Percentiles rank a stretch among this genome's conserved stretches.
These are phyloP conservation scores for Trichophyton benhamiae DNA, from an alignment of 2,329 filamentous ascomycete species.

Conservation along the genomic window DNA sequence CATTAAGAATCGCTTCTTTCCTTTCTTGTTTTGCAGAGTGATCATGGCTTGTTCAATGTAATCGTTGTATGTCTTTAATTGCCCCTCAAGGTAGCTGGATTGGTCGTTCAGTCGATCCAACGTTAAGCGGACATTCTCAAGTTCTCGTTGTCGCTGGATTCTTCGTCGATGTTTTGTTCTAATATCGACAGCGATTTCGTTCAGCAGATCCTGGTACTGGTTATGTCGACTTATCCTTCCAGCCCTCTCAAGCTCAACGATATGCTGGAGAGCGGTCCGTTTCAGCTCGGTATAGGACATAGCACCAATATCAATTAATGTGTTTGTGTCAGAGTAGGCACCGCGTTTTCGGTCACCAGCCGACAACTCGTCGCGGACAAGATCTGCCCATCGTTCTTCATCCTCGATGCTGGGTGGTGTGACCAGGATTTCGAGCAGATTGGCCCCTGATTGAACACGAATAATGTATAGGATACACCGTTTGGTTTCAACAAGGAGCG, in stretches of 20 bases:
- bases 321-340: constrained; percentile 79
- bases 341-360: constrained; percentile 57
- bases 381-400: constrained; percentile 70
- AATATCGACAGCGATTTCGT: constrained; percentile 92
- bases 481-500: constrained; percentile 96
- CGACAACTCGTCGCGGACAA: constrained; percentile 71
- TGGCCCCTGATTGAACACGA: constrained; percentile 79
- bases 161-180: constrained; percentile 89
- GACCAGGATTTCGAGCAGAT: constrained; percentile 89
- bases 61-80: constrained; percentile 95
- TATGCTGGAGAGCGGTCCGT: constrained; percentile 83
- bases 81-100: constrained; percentile 82
- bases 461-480: constrained; percentile 96
- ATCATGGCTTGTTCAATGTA: constrained; percentile 98
- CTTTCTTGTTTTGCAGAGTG: constrained; percentile 93
- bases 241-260: constrained; percentile 73
- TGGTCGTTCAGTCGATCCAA: constrained; percentile 43
- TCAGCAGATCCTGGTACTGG: constrained; percentile 93
- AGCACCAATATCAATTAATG: constrained; percentile 72
- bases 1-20: constrained; percentile 83
- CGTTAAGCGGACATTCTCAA: constrained; percentile 50
- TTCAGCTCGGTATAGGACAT: constrained; percentile 90
- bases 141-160: constrained; percentile 79
- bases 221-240: constrained; percentile 79
- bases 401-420: constrained; percentile 80